These are phyloP conservation scores for Dryadomyces quercus-mongolicae DNA, from an alignment of 2,329 filamentous ascomycete genomes.

Conservation along the genomic window DNA sequence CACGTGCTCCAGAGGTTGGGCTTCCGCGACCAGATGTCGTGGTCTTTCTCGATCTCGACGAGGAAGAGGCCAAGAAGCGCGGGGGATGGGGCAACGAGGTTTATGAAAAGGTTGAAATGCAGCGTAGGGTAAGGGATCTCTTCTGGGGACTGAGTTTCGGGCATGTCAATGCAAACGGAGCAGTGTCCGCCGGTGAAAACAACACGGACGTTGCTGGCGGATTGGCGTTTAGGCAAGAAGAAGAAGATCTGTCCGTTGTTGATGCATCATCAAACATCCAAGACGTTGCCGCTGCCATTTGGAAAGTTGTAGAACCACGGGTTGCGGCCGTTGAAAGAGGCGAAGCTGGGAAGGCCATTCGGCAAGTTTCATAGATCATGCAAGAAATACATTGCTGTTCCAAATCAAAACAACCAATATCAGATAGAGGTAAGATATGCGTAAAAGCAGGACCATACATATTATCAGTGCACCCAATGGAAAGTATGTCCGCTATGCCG, in stretches of 20 bases:
- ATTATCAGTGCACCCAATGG: too few relatives aligned
- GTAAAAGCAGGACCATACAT: too few relatives aligned
- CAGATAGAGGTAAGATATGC: too few relatives aligned
- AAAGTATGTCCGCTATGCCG: neutral
- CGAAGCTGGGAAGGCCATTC: slow-evolving; percentile 31
- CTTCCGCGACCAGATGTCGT: slow-evolving; percentile 80
- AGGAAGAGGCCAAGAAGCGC: slow-evolving; percentile 57
- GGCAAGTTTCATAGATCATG: slow-evolving; percentile 24
- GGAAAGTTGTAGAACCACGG: slow-evolving; percentile 34
- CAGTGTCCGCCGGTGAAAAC: neutral
- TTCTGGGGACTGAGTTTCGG: slow-evolving; percentile 43
- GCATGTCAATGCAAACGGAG: slow-evolving; percentile 10
- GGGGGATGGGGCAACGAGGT: slow-evolving; percentile 84
- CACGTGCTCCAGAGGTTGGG: slow-evolving; percentile 70
- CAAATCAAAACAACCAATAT: too few relatives aligned
- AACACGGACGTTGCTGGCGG: slow-evolving; percentile 11
- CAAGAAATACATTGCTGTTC: neutral
- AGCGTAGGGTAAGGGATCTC: slow-evolving; percentile 62
- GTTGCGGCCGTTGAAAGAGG: slow-evolving; percentile 38
- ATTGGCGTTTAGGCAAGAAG: slow-evolving; percentile 32
- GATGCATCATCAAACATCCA: slow-evolving; percentile 42
- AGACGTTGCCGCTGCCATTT: slow-evolving; percentile 44
- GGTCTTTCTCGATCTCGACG: slow-evolving; percentile 73
- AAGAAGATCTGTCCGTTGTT: slow-evolving; percentile 40
- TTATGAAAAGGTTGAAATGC: slow-evolving; percentile 79